Base-by-base conservation (phyloP, 176 grass and related monocot genomes). In the Triticum turgidum region DNA sequence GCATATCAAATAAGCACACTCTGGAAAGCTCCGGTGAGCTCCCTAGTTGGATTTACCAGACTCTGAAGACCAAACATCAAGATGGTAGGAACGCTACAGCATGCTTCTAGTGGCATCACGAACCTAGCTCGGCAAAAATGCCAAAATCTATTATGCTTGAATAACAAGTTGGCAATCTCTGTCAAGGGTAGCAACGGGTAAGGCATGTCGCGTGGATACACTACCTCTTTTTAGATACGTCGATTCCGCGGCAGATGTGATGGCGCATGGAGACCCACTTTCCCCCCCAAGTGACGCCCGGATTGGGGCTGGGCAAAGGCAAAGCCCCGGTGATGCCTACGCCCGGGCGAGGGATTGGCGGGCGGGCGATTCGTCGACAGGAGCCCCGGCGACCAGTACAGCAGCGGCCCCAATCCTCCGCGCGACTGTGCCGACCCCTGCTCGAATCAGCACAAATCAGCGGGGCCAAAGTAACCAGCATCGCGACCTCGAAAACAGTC, bases 191-290 rank as follows among this genome's bases (percentile, higher is more conserved):
- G 74, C 77, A 73, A 18, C 15, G 65, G 63, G n/a, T 13, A 73
- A 65, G 21, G n/a, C 68, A 49, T 63, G 67, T 65, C 56, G 11
- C 37, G 68, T 66, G 77, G 81, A 76, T 59, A 85, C 77, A 59
- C 68, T 80, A 76, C 77, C 69, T 89, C 76, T 24, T 75, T 84
- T 76, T 85, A 75, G 77, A 66, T 89, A 73, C 15, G 37, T 59
- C 56, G 77, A 89, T 89, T 77, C 69, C 10, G 33, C 85, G 70
- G 77, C 34, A 27, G 83, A 81, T 89, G 76, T 59, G 83, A 81
- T 61, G 77, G 77, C 65, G 71, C 51, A 64, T 24, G 84, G 38
- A 49, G 76, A 81, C 70, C 58, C 52, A 86, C 85, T 78, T 30
- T 3, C 77, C 13, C 22, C 83, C 24, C 37, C 82, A 15, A 80